These are phyloP conservation scores for Hygrophorus pudorinus DNA, from an alignment of 768 basidiomycete genomes.

Conservation along the genomic window DNA sequence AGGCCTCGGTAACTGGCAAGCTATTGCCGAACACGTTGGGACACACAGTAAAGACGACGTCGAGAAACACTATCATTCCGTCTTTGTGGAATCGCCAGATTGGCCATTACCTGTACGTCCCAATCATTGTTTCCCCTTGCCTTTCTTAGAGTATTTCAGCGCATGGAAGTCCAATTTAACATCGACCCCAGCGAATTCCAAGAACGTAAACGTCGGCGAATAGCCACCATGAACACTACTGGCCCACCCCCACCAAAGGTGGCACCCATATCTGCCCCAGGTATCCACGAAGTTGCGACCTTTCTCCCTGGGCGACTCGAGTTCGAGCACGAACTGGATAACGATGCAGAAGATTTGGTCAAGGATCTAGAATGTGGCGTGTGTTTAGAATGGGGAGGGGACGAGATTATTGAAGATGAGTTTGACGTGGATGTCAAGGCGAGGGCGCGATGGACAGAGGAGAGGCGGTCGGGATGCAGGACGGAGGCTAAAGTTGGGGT, in stretches of 20 bases:
- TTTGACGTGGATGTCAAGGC: conserved; percentile 67
- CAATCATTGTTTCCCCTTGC: conserved; percentile 1
- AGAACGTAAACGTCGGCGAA: conserved; percentile 77
- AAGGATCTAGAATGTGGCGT: conserved; percentile 95
- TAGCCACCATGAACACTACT: conserved; percentile 66
- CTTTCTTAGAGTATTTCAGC: conserved; percentile 20
- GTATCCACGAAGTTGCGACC: conserved; percentile 82
- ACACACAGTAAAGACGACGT: conserved; percentile 92
- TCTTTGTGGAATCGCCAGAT: conserved; percentile 68
- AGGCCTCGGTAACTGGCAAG: conserved; percentile 95
- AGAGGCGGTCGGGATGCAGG: conserved; percentile 19
- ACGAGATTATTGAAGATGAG: conserved; percentile 68
- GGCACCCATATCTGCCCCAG: conserved; percentile 82
- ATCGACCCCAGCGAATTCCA: conserved; percentile 80
- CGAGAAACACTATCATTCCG: conserved; percentile 74
- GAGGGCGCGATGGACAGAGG: conserved; percentile 39
- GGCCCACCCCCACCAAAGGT: conserved; percentile 52
- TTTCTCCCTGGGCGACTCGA: conserved; percentile 97
- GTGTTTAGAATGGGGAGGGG: conserved; percentile 79
- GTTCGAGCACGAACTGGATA: conserved; percentile 95
- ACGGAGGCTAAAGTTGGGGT: background rate
- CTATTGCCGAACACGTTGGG: conserved; percentile 90
- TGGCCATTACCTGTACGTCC: conserved; percentile 74
- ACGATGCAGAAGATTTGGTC: conserved; percentile 91
- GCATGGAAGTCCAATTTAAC: conserved; percentile 54